Evolutionary conservation across 2,329 filamentous ascomycete genomes (phyloP).

Genomic region (Nigrospora sphaerica): DNA sequence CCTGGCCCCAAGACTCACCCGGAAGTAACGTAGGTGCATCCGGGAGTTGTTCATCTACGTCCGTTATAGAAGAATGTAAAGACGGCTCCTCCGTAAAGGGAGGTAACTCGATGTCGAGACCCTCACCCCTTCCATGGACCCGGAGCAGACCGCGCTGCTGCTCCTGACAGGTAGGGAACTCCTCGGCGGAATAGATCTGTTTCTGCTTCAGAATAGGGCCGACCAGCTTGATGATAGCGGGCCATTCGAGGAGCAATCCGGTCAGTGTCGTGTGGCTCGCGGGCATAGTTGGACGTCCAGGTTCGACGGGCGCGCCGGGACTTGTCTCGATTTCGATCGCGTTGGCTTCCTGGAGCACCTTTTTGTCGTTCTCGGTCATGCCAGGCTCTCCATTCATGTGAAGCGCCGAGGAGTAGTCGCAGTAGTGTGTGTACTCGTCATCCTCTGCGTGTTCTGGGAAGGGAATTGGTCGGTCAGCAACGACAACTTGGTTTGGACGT

Average conservation of each 20-base stretch:
- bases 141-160: conserved; percentile 66
- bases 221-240: conserved; percentile 59
- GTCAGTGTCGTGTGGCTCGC: conserved; percentile 87
- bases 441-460: no score
- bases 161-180: conserved; percentile 73
- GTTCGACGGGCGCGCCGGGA: conserved; percentile 43
- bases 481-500: no score
- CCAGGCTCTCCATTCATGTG: conserved; percentile 14
- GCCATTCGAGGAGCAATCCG: conserved; percentile 70
- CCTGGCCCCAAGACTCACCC: conserved; percentile 50
- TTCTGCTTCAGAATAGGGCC: conserved; percentile 37
- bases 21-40: conserved; percentile 46
- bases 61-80: conserved; percentile 24
- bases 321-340: conserved; percentile 43
- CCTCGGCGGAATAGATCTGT: conserved; percentile 49
- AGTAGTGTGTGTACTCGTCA: no score
- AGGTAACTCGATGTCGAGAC: conserved; percentile 45
- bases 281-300: conserved; percentile 64
- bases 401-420: no score
- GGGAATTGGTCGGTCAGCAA: no score
- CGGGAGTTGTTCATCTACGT: conserved; percentile 22
- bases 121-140: conserved; percentile 74
- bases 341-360: conserved; percentile 24
- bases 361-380: conserved; percentile 21
- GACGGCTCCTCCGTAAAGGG: conserved; percentile 36